Conservation (phyloP, 306 rosid genomes). For the Notholithocarpus densiflorus region DNA sequence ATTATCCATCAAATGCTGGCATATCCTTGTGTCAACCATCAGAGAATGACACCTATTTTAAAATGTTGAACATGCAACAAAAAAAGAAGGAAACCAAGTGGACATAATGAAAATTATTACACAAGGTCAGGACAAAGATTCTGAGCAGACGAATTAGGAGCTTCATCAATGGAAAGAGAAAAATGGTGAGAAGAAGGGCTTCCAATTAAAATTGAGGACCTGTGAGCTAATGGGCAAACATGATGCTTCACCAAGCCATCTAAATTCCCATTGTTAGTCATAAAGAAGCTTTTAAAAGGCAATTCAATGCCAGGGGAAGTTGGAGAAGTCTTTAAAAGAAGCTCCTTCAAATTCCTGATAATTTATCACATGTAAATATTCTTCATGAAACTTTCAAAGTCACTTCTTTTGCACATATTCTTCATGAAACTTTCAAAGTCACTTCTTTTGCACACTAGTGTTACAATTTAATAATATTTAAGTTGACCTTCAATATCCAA, state of each 20-base stretch:
- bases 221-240: neutral
- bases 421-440: too few species aligned
- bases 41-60: neutral
- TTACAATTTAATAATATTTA: too few species aligned
- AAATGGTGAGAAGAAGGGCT: neutral
- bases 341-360: too few species aligned
- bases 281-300: neutral
- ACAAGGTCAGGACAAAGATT: neutral
- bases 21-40: neutral
- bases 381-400: too few species aligned
- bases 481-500: too few species aligned
- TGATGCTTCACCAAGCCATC: neutral
- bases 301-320: too few species aligned
- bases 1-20: neutral
- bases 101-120: neutral
- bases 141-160: neutral
- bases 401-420: too few species aligned
- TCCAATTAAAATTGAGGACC: neutral
- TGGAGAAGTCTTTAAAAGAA: too few species aligned
- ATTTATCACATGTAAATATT: too few species aligned
- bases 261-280: neutral
- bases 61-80: neutral
- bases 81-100: neutral
- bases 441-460: too few species aligned
- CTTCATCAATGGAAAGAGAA: neutral